Evolutionary conservation across 176 grass and related monocot genomes (phyloP), one percentile per base, ranked within the genome.

Genomic region (Musa beccarii): DNA sequence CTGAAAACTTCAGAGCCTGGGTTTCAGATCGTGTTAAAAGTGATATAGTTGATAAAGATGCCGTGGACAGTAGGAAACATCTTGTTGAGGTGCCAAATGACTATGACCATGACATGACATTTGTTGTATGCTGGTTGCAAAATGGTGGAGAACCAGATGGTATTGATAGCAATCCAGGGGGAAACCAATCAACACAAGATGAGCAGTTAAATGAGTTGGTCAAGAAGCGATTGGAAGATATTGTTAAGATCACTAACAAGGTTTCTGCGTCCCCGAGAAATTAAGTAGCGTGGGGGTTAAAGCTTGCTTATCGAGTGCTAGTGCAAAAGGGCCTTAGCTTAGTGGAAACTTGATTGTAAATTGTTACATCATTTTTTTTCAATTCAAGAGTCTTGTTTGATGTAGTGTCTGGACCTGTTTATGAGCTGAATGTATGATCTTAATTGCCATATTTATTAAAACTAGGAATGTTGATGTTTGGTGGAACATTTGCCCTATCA

Each of bases 191-290:
- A 64, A 83, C 82, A 2, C 89, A 93, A 83, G 94, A 87, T 54
- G 28, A 87, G 78, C 94, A 97, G 80, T 63, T 97, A 54, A 97
- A 89, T 34, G 79, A 89, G 53, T 79, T 97, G 53, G 86, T 93
- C 11, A 80, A 87, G 11, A 88, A 63, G 59, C 82, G 88, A 77
- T 83, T 93, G 53, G 88, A 93, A 20, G 94, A 90, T 57, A 87
- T 97, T 24, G 49, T 59, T 22, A 85, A 85, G 66, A 78, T 89
- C 3, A 86, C 86, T 0, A 87, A 82, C 56, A 97, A 93, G 52
- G 90, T 91, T 55, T 68, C 55, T 28, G 81, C 54, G 6, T 1
- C 12, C 6, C 34, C 4, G 34, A 43, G 4, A 43, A 43, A 43
- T 43, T 43, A 43, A 61, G n/a, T 1, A 20, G 57, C 6, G 16